Evolutionary conservation across 495 filamentous ascomycete genomes (phyloP), one percentile per base, ranked within the genome.

Genomic region (Ascodesmis nigricans): DNA sequence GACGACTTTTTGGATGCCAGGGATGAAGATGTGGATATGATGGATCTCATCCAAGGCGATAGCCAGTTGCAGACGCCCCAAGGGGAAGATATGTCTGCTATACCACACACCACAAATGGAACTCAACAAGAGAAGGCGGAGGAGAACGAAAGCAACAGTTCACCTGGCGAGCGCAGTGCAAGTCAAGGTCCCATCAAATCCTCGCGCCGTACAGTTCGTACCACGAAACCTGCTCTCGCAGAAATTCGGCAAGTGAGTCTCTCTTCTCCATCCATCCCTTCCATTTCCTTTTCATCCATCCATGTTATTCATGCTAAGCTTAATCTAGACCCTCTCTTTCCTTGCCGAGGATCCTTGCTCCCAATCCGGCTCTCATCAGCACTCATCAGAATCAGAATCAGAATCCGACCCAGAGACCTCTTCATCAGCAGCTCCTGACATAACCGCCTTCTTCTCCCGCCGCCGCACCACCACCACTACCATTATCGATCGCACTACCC

Each of bases 401-500:
- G 50, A 58, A 1, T 39, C 44, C 5, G 56, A 56, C 15, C 47
- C 37, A 23, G 19, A 5, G 29, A 36, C 3, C n/a, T n/a, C n/a
- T n/a, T n/a, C n/a, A n/a, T n/a, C n/a, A n/a, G n/a, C n/a, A n/a
- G n/a, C n/a, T n/a, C n/a, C n/a, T n/a, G n/a, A n/a, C n/a, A n/a
- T n/a, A n/a, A 35, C 43, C 41, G 56, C 55, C 14, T 57, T 55
- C 3, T 51, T 47, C 13, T 57, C 61, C 33, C 58, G 58, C 8
- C 63, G 64, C 27, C 64, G 68, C 29, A 67, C 62, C 2, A 41
- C 39, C 8, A 53, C 57, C 2, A 53, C 58, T 10, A 50, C 58
- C 15, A 63, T 83, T 36, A 68, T 95, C 34, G 80, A 95, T 56
- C 79, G 84, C 38, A 73, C 68, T 3, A 64, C 65, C 38, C 53